A percentile compares a stretch with the other conserved stretches of the same genome.
phyloP scores from a whole-genome alignment of 2,329 filamentous ascomycete species.

The Fusarium pilosicola region DNA sequence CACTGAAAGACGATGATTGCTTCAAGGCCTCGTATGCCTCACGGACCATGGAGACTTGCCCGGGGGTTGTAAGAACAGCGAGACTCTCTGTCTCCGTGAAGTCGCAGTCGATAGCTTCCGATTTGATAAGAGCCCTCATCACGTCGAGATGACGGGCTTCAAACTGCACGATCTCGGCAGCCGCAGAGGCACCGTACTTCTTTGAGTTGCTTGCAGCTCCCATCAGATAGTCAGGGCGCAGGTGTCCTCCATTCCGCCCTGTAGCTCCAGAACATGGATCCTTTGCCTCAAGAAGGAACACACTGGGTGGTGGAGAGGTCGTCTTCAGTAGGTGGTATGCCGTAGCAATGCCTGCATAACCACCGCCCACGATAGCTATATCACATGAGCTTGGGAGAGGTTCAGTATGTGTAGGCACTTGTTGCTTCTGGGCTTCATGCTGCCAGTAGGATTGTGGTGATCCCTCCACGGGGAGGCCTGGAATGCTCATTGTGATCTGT shows the following conservation, averaged over 20 bases:
- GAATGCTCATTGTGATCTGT: background rate
- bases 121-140: background rate
- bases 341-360: background rate
- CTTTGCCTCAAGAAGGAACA: background rate
- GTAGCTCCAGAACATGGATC: background rate
- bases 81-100: background rate
- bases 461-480: background rate
- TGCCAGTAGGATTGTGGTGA: background rate
- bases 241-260: background rate
- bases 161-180: background rate
- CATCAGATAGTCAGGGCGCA: background rate
- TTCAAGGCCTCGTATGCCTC: background rate
- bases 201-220: background rate
- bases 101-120: background rate
- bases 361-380: background rate
- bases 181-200: background rate
- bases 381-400: background rate
- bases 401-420: background rate
- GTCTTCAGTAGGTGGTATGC: background rate
- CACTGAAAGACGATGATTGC: background rate
- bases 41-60: background rate
- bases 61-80: background rate
- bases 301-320: background rate
- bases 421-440: background rate
- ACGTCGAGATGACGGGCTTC: background rate